Evolutionary conservation across 2,329 filamentous ascomycete genomes (phyloP).

Genomic region (Aureobasidium uvarum): DNA sequence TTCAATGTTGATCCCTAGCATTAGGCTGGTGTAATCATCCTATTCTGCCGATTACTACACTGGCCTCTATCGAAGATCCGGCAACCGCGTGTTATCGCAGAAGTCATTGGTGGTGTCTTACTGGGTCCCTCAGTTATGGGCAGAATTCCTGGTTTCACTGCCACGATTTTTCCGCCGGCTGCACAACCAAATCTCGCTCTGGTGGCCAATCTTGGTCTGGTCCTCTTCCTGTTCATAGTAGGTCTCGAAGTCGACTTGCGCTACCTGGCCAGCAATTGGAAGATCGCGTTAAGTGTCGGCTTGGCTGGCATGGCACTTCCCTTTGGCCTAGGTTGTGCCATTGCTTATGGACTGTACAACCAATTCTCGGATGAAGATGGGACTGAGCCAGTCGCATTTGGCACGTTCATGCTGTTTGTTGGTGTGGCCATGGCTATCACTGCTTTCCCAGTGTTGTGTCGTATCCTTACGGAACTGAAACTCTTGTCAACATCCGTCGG

Average conservation of each 20-base stretch:
- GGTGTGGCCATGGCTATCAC: constrained; percentile 94
- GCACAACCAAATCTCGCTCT: constrained; percentile 74
- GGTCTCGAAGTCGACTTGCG: constrained; percentile 83
- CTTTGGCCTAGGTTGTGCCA: constrained; percentile 75
- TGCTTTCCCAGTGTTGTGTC: constrained; percentile 83
- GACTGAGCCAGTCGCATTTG: constrained; percentile 59
- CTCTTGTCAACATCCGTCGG: constrained; percentile 79
- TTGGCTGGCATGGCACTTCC: constrained; percentile 77
- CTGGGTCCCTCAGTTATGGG: constrained; percentile 87
- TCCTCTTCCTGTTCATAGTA: constrained; percentile 84
- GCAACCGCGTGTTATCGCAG: constrained; percentile 79
- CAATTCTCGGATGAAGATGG: constrained; percentile 62
- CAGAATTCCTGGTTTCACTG: constrained; percentile 73
- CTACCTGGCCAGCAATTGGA: constrained; percentile 76
- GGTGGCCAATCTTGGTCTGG: constrained; percentile 77
- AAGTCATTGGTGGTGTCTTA: constrained; percentile 80
- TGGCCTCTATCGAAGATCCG: constrained; percentile 73
- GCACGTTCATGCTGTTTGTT: constrained; percentile 72
- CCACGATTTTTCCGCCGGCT: constrained; percentile 70
- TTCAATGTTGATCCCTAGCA: background rate
- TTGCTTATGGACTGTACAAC: constrained; percentile 77
- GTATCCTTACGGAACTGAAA: constrained; percentile 88
- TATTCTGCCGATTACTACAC: constrained; percentile 71
- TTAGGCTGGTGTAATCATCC: constrained; percentile 69
- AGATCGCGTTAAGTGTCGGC: constrained; percentile 72